Evolutionary conservation across 2,329 filamentous ascomycete species (phyloP), one percentile per base, ranked within the genome.

Genomic region (Pezicula radicicola): DNA sequence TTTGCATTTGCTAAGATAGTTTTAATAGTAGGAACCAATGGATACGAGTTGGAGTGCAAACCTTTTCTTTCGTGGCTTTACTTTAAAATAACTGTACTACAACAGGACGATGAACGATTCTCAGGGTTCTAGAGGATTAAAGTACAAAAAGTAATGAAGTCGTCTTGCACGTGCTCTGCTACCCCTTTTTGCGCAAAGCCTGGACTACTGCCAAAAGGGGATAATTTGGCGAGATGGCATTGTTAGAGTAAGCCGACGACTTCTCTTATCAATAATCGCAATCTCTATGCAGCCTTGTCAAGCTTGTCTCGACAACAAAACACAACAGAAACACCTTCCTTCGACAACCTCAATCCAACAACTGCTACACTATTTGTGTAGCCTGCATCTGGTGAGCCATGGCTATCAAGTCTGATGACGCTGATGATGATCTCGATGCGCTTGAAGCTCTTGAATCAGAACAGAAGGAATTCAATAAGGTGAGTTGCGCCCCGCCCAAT

Each of bases 391-490:
- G 62, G 60, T 63, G 62, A 65, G 62, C 62, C 49, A 65, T 65
- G 64, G 61, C 54, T 57, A 59, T 50, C 57, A 59, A 59, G 50
- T 51, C 57, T 49, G 53, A 57, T 50, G 62, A 64, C 58, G 55
- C 58, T 64, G 64, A 68, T 55, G 79, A 83, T 59, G 88, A 92
- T 60, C 77, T 84, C 63, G 89, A 91, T 68, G 87, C 89, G 43
- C 81, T 96, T 57, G 87, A 91, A 66, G 84, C 85, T 55, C 84
- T 97, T 40, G 90, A 93, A 65, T 80, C 84, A 33, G 91, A 96
- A 68, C 85, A 87, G 50, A 95, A 93, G 64, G 93, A 96, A 68
- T 95, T 93, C 66, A 87, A 89, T 66, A 97, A 97, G 80, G 91
- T 86, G 62, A 64, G 69, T 68, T n/a, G 27, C 16, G 36, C 35